Base-by-base conservation (phyloP, 345 rosid genomes). In the Reutealis trisperma region DNA sequence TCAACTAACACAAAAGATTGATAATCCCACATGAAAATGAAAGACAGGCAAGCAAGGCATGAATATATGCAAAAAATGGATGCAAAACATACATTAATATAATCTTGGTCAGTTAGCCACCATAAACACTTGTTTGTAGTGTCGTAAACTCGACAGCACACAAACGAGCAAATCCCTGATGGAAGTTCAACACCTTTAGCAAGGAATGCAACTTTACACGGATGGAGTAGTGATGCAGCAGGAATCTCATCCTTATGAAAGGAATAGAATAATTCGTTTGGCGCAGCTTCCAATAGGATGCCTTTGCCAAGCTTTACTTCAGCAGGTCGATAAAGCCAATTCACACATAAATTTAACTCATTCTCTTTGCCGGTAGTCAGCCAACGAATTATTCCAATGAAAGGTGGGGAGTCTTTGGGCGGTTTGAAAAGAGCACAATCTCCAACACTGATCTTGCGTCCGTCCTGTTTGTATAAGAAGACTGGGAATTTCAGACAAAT, bases 71-170 rank as follows among this genome's bases (percentile, higher is more conserved):
- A 25, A 63, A 34, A 62, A 19, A 2, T 24, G 42, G 72, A 79
- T 21, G 15, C 32, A 65, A 45, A 70, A 85, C 94, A 89, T 87
- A 95, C 99, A 90, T 90, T 82, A 72, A 88, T 90, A 83, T 90
- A 91, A 77, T 93, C 84, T 87, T 88, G 91, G 87, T 96, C 99
- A 69, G 96, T 96, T 75, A 93, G 88, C 98, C 99, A 96, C 96
- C 99, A 92, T 80, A 93, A 78, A 84, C 96, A 77, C 76, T 85
- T 80, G 80, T 90, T 90, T 4, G 73, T 78, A 80, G 89, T 88
- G 75, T 96, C 99, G 68, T 93, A 96, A 77, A 93, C 97, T 76
- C 93, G 88, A 77, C 93, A 75, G 75, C 99, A 96, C 47, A 96
- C 94, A 78, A 90, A 92, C 3, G 97, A 96, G 76, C 84, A 86